These are phyloP conservation scores for Lactarius tabidus DNA, from an alignment of 768 basidiomycete genomes.

Conservation along the genomic window DNA sequence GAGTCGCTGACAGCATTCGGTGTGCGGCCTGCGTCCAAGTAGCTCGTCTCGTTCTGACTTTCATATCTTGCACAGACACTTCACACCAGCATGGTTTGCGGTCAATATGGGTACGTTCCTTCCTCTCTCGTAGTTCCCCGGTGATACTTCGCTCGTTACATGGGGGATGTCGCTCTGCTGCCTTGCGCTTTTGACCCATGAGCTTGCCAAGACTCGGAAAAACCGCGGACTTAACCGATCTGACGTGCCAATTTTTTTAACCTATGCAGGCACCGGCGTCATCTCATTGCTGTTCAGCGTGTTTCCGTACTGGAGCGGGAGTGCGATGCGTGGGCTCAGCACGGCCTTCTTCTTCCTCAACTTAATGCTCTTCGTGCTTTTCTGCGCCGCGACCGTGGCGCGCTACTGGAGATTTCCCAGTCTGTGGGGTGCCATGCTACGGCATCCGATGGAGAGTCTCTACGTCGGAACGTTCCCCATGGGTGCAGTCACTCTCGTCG, in stretches of 20 bases:
- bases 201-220: too few relatives aligned
- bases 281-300: conserved; percentile 38
- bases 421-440: conserved; percentile 44
- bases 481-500: conserved; percentile 57
- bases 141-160: too few relatives aligned
- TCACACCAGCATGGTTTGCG: conserved; percentile 55
- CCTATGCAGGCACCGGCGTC: conserved; percentile 32
- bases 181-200: too few relatives aligned
- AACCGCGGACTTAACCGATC: too few relatives aligned
- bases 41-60: not conserved
- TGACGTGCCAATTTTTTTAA: too few relatives aligned
- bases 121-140: too few relatives aligned
- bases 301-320: conserved; percentile 26
- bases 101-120: conserved; percentile 46
- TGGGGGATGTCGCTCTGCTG: too few relatives aligned
- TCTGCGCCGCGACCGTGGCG: conserved; percentile 41
- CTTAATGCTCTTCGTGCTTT: conserved; percentile 34
- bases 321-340: conserved; percentile 40
- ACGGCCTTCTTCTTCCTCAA: conserved; percentile 52
- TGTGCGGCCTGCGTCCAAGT: conserved; percentile 17
- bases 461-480: conserved; percentile 52
- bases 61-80: conserved; percentile 36
- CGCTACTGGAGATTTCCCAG: conserved; percentile 55
- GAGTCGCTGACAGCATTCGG: conserved; percentile 37
- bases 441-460: conserved; percentile 48